Conservation (phyloP, 2,329 filamentous ascomycete species). For the Neonectria coccinea region DNA sequence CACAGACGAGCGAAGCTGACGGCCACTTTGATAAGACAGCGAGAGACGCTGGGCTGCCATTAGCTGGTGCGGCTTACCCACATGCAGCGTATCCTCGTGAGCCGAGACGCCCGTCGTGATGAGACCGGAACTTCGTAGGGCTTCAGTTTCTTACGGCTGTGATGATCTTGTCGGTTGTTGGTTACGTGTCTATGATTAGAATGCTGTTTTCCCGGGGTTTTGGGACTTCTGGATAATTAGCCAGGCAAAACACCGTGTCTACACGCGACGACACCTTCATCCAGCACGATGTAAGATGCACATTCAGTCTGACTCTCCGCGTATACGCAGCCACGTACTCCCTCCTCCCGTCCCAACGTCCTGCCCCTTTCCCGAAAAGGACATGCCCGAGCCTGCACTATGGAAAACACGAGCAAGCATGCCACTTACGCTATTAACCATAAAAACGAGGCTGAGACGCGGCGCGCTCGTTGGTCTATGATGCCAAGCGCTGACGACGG, state of each 20-base stretch:
- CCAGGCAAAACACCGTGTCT: background rate
- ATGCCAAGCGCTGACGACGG: conserved; percentile 14
- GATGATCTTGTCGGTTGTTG: background rate
- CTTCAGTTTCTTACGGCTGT: background rate
- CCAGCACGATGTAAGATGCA: background rate
- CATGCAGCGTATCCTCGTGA: background rate
- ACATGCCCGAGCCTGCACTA: background rate
- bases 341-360: too few relatives aligned
- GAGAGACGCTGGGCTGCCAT: background rate
- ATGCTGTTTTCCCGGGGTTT: background rate
- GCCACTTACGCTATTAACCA: conserved; percentile 5
- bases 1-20: background rate
- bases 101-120: background rate
- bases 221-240: background rate
- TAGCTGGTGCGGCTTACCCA: background rate
- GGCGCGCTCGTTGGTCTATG: background rate
- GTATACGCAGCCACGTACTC: background rate
- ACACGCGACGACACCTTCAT: background rate
- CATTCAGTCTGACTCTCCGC: background rate
- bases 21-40: background rate
- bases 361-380: background rate
- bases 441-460: conserved; percentile 5
- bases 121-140: background rate
- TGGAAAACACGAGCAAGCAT: background rate
- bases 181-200: background rate